Base-by-base conservation (phyloP, 129 eudicot genomes). In the Heracleum sosnowskyi region DNA sequence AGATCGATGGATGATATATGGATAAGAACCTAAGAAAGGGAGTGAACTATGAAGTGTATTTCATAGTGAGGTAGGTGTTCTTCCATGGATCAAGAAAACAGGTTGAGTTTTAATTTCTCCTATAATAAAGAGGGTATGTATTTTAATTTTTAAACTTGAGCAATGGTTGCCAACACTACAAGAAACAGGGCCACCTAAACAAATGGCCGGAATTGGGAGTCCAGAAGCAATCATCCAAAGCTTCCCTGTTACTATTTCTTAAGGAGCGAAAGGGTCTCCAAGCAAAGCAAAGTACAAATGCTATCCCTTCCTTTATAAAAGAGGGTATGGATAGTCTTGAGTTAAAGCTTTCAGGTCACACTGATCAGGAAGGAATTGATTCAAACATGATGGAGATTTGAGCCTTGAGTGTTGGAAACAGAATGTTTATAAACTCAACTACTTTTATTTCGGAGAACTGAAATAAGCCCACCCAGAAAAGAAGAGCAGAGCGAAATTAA, bases 231-330 rank as follows among this genome's bases (percentile, higher is more conserved):
- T n/a, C n/a, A n/a, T n/a, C n/a, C n/a, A n/a, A n/a, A n/a, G n/a
- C n/a, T n/a, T n/a, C 28, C 29, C 29, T 55, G 29, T 55, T 55
- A 8, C 4, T n/a, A 57, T 57, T 57, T 57, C 12, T 9, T 33
- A 60, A 60, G 33, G 26, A 60, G 33, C 29, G 17, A 57, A 60
- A 60, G 68, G 34, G 34, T 60, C 13, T 60, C 72, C 40, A 31
- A 66, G 35, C 37, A 64, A 57, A 64, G 72, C 72, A 66, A 66
- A 66, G 72, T 66, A 66, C 72, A 13, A 28, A 66, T 66, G 31
- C 72, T 17, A 16, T 66, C 13, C 5, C 72, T 31, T 33, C 9
- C 72, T 28, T 66, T 29, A 66, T 66, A 31, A 66, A 66, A 31
- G 72, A 31, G 2, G 33, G 68, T 3, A 66, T 66, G 15, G 31